Percentiles rank a stretch among this genome's conserved stretches.
phyloP scores from a whole-genome alignment of 2,329 filamentous ascomycete species.

The Neonectria coccinea region DNA sequence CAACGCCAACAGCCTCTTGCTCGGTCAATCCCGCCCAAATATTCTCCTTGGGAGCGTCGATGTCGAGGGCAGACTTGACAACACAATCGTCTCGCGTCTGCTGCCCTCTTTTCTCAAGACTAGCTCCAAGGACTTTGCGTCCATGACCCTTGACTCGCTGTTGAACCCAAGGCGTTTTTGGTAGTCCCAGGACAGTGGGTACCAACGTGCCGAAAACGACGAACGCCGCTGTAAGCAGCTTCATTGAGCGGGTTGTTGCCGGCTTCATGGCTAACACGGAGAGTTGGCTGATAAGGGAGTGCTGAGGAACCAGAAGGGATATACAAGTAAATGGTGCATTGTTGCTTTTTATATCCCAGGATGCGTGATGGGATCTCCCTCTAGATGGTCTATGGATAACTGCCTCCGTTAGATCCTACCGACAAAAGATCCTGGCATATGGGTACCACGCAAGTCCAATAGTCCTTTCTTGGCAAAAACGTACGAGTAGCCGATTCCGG shows the following conservation, averaged over 20 bases:
- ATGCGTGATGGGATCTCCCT: background rate
- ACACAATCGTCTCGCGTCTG: constrained; percentile 11
- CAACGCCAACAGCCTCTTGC: constrained; percentile 13
- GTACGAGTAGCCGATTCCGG: constrained; percentile 8
- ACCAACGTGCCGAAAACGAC: background rate
- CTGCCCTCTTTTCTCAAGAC: constrained; percentile 9
- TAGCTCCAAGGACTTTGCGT: constrained; percentile 9
- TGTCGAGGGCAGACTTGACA: constrained; percentile 21
- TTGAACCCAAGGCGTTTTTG: constrained; percentile 21
- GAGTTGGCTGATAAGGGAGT: background rate
- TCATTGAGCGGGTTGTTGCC: background rate
- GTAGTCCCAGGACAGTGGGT: background rate
- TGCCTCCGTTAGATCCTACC: background rate
- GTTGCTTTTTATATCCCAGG: background rate
- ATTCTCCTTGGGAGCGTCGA: constrained; percentile 23
- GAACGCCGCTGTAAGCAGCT: constrained; percentile 10
- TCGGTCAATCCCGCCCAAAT: constrained; percentile 14
- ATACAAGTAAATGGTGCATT: background rate
- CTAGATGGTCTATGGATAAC: background rate
- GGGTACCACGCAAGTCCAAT: background rate
- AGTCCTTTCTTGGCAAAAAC: background rate
- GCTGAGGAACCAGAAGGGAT: too few relatives aligned
- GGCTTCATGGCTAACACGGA: constrained; percentile 6
- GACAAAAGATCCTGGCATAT: background rate
- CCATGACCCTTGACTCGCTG: constrained; percentile 14